These are phyloP conservation scores for Suillus subluteus DNA, from an alignment of 768 basidiomycete species.

Conservation along the genomic window DNA sequence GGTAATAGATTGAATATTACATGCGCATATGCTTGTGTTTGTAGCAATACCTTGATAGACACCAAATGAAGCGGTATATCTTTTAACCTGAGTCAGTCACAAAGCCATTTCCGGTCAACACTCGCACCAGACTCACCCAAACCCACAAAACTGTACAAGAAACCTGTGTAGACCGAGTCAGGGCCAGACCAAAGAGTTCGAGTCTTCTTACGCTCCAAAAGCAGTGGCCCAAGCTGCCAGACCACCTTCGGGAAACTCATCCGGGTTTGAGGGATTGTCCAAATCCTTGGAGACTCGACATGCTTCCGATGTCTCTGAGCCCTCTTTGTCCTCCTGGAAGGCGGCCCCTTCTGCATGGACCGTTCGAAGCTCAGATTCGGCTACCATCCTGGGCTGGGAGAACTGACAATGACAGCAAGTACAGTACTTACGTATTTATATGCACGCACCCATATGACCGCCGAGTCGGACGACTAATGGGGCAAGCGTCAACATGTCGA, in stretches of 20 bases:
- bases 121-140: background rate
- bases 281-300: background rate
- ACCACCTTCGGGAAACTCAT: background rate
- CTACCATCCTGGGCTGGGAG: background rate
- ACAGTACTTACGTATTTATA: background rate
- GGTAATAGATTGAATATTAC: background rate
- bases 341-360: background rate
- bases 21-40: background rate
- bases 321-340: background rate
- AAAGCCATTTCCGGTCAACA: background rate
- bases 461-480: background rate
- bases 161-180: background rate
- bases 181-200: too few species aligned
- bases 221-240: background rate
- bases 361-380: background rate
- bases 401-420: background rate
- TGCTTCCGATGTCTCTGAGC: background rate
- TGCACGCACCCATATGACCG: background rate
- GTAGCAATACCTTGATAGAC: background rate
- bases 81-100: background rate
- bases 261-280: background rate
- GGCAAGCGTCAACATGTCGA: background rate
- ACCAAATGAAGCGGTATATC: background rate
- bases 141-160: background rate
- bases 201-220: slow-evolving; percentile 3